Evolutionary conservation across 2,329 filamentous ascomycete species (phyloP).

Genomic region (Colletotrichum sublineola): DNA sequence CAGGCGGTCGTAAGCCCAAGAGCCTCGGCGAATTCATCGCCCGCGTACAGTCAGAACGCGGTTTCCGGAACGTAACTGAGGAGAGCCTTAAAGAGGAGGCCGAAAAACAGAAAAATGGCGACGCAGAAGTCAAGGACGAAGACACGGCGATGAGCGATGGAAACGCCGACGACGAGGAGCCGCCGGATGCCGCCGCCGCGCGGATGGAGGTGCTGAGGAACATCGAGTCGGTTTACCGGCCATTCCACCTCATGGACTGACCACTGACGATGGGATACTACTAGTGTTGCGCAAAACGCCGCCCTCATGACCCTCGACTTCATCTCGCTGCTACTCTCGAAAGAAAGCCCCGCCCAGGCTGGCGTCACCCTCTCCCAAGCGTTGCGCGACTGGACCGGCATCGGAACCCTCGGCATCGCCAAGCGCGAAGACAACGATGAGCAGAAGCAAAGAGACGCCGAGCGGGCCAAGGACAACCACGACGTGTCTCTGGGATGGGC

Average conservation of each 20-base stretch:
- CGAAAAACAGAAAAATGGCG: constrained; percentile 61
- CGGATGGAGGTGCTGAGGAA: constrained; percentile 69
- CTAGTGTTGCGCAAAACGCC: constrained; percentile 67
- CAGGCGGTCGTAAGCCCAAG: constrained; percentile 68
- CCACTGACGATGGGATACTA: constrained; percentile 48
- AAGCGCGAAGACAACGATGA: constrained; percentile 71
- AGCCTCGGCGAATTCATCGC: constrained; percentile 80
- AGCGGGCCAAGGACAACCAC: constrained; percentile 65
- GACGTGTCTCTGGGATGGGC: constrained; percentile 78
- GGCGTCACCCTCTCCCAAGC: constrained; percentile 77
- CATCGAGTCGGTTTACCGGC: constrained; percentile 63
- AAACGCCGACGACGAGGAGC: constrained; percentile 54
- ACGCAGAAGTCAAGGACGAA: constrained; percentile 59
- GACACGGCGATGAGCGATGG: constrained; percentile 57
- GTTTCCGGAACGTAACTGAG: constrained; percentile 85
- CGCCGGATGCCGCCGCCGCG: constrained; percentile 61
- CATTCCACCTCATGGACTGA: not conserved
- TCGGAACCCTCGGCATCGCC: constrained; percentile 80
- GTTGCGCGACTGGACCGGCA: constrained; percentile 78
- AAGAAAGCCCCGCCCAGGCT: constrained; percentile 79
- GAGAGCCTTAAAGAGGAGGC: constrained; percentile 79
- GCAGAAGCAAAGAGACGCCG: constrained; percentile 35
- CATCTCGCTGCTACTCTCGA: constrained; percentile 85
- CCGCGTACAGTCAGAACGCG: constrained; percentile 83
- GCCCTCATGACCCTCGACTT: constrained; percentile 83